phyloP scores from a whole-genome alignment of 2,329 filamentous ascomycete species.

The Acephala macrosclerotiorum region DNA sequence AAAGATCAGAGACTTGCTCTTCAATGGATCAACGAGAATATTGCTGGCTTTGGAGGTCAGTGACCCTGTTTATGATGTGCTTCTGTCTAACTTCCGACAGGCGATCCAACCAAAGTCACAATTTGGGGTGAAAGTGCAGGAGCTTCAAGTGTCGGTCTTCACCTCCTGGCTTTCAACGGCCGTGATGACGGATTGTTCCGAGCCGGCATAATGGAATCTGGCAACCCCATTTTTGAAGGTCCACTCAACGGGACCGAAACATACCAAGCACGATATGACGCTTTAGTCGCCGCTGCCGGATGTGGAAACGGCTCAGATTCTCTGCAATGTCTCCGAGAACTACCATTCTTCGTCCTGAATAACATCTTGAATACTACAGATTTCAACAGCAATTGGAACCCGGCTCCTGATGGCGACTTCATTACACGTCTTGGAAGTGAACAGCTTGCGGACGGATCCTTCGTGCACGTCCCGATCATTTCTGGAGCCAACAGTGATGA shows the following conservation, averaged over 20 bases:
- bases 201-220: constrained; percentile 55
- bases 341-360: constrained; percentile 37
- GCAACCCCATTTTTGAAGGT: constrained; percentile 19
- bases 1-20: constrained; percentile 72
- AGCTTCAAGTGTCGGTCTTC: constrained; percentile 52
- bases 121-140: constrained; percentile 54
- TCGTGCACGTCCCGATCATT: constrained; percentile 52
- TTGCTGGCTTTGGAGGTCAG: constrained; percentile 52
- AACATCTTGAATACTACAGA: constrained; percentile 39
- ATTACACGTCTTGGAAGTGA: constrained; percentile 42
- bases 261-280: constrained; percentile 42
- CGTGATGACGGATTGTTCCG: constrained; percentile 60
- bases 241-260: constrained; percentile 29
- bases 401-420: constrained; percentile 49
- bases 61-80: constrained; percentile 30
- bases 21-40: constrained; percentile 72
- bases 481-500: constrained; percentile 47
- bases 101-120: constrained; percentile 48
- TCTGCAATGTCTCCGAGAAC: constrained; percentile 37
- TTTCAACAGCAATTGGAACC: constrained; percentile 41
- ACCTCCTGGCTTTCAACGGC: constrained; percentile 56
- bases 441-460: constrained; percentile 44
- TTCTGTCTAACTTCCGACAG: constrained; percentile 8
- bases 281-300: constrained; percentile 44
- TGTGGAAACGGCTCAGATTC: constrained; percentile 33